Evolutionary conservation across 345 rosid species (phyloP), one percentile per base, ranked within the genome.

Genomic region (Camelina neglecta): DNA sequence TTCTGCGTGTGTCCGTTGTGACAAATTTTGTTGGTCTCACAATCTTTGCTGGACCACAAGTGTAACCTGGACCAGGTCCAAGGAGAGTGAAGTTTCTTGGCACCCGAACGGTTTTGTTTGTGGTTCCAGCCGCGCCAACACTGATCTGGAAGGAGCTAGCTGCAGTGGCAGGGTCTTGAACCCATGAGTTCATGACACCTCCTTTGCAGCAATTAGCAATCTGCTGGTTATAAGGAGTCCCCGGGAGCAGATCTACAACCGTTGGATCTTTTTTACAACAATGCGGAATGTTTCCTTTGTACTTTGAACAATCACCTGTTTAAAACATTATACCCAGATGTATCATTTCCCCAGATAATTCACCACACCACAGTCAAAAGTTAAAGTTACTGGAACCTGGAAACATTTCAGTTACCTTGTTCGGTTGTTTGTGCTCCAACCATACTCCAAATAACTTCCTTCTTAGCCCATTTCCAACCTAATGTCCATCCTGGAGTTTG

Each of bases 21-120:
- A 82, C 65, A 69, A 87, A 92, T 79, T 73, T 85, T n/a, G 91
- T 90, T 6, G 98, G 83, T 73, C 55, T 84, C 23, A 83, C 98
- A 70, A 88, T 38, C 81, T 87, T 94, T 12, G 90, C 96, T 8
- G 88, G 92, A 5, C 92, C 90, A 44, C 98, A 94, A 47, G 97
- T 87, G 76, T 94, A 94, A 9, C 97, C 98, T 23, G 97, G 98
- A 55, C 98, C 98, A 11, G 97, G 98, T 10, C 93, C 91, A 73
- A 60, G 78, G 60, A 92, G 84, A 55, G 93, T 95, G 82, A 95
- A 90, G 83, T 92, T 89, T 67, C 70, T 85, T 23, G 99, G 99
- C 59, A 89, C 74, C 23, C 89, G 81, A 18, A 92, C 96, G 0
- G 97, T 92, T 78, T 67, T 92, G 75, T 90, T 89, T 6, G 86